Base-by-base conservation (phyloP, 1,139 yeast genomes). In the Hemisphaericaspora xylofermentans region DNA sequence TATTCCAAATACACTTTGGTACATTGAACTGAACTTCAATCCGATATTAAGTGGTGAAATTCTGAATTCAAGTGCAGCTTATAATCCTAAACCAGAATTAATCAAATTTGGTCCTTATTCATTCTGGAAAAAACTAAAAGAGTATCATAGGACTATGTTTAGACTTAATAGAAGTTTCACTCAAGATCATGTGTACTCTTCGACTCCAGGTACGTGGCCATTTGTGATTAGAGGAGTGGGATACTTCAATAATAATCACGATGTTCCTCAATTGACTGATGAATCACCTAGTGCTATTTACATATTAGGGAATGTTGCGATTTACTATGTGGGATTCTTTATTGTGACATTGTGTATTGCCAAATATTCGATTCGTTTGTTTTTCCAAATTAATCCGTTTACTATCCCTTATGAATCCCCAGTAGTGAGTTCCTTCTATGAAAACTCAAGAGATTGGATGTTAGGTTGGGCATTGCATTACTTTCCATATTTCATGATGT, bases 1-100 rank as follows among this genome's bases (percentile, higher is more conserved):
- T 3, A 60, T 68, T 27, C 73, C 76, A 10, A 76, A 80, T 50
- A 70, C 91, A 0, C 60, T 76, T 35, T 87, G 94, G 82, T 76
- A 68, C 49, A 67, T 87, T 37, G 95, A 86, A 50, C 62, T 63
- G 44, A 81, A 81, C 50, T 60, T 64, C n/a, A 84, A 81, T 54
- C 84, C 86, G 2, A 44, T 24, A 8, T 12, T 24, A 24, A 6
- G 12, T 24, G 27, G 27, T 6, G 27, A 24, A 24, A 24, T 24
- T n/a, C 4, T 4, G 13, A 24, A 24, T 24, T 9, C 27, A 7
- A 68, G 63, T 17, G 50, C 63, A 12, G 61, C 67, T 31, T 25
- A 31, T 1, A 24, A 5, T 24, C 4, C 6, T 24, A 24, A 24
- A 24, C 27, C 27, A 12, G 44, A 47, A 2, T 45, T 45, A 35